Conservation (phyloP, 2,329 filamentous ascomycete species). For the Phaeosphaeria sp. region DNA sequence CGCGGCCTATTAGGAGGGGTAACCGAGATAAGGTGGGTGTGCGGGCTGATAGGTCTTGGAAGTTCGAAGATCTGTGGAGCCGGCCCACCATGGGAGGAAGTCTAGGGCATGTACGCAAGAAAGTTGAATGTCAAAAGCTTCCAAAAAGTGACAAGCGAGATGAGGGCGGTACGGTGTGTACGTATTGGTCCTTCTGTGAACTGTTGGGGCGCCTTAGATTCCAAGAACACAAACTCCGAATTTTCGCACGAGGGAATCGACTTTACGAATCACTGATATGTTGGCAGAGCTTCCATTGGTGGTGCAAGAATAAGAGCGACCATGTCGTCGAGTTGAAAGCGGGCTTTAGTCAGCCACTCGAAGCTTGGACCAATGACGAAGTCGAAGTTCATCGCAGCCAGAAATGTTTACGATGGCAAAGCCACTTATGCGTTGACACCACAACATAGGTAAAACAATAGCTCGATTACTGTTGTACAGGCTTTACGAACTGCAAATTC, state of each 20-base stretch:
- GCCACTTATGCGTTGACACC: conserved; percentile 16
- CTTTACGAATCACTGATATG: no score
- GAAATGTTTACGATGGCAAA: conserved; percentile 16
- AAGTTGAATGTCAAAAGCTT: not conserved
- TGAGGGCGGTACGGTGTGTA: not conserved
- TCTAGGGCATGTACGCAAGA: not conserved
- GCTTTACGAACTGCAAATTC: not conserved
- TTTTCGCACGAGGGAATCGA: not conserved
- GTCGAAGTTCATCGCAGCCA: conserved; percentile 20
- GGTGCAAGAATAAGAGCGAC: not conserved
- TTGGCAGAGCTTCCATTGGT: not conserved
- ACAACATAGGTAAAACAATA: not conserved
- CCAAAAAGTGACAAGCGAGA: not conserved
- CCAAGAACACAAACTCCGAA: not conserved
- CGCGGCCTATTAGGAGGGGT: conserved; percentile 3
- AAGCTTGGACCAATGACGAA: conserved; percentile 42
- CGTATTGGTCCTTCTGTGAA: not conserved
- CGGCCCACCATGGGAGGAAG: not conserved
- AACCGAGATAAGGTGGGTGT: conserved; percentile 7
- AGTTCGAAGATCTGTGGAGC: not conserved
- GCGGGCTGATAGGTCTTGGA: not conserved
- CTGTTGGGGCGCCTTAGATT: not conserved
- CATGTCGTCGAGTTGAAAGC: not conserved
- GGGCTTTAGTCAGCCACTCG: conserved; percentile 6
- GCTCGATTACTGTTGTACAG: not conserved